Base-by-base conservation (phyloP, 345 rosid genomes). In the Gossypium raimondii region DNA sequence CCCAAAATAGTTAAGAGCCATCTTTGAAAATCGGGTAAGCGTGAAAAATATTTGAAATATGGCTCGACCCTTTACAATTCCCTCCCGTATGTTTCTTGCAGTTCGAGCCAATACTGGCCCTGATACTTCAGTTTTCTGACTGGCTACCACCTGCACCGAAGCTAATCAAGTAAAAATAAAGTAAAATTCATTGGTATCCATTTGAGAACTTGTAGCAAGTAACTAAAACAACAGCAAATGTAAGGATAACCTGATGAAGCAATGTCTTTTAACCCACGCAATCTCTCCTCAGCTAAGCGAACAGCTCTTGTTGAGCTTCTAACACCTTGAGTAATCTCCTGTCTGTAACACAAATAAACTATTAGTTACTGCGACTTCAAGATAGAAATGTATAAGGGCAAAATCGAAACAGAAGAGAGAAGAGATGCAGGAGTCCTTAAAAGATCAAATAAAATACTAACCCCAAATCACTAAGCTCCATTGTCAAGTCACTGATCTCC, bases 381-480 rank as follows among this genome's bases (percentile, higher is more conserved):
- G 16, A 73, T 72, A 43, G 53, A 20, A 8, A 3, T 20, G 34
- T 14, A 2, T n/a, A 47, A 45, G 20, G 5, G 18, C 18, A 24
- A 27, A 38, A 43, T 17, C n/a, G 18, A 13, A 53, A 20, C 18
- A 27, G 34, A 20, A 59, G 67, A 44, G 34, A 57, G 20, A 22
- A 22, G 56, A 14, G 56, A 41, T 48, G 24, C 5, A 20, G 13
- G 5, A 52, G 13, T 3, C 20, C 2, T 41, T 2, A 38, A 52
- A 18, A 10, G 11, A 52, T 20, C 52, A 29, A 25, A 38, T 10
- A 57, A 57, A 74, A 65, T 56, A 75, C 92, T 48, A 38, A 89
- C 98, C 98, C 97, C 52, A 94, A 76, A 84, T 92, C 95, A 63
- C 92, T 92, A 67, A 94, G 93, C 88, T 94, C 97, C 92, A 87